phyloP scores from a whole-genome alignment of 176 grass and related monocot genomes.

The Tillandsia fasciculata region DNA sequence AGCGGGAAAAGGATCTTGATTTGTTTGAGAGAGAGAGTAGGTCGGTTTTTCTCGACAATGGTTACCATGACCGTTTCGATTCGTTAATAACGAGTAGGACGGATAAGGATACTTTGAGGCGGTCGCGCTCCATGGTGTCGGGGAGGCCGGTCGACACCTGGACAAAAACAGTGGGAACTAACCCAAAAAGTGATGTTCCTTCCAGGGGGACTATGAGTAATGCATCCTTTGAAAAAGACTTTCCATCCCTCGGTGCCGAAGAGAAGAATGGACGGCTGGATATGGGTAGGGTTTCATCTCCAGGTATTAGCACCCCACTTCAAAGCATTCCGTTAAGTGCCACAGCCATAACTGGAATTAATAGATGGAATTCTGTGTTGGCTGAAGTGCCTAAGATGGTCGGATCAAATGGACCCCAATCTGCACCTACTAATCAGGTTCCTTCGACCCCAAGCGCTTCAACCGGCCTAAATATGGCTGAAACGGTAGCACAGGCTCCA shows the following conservation, averaged over 20 bases:
- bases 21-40: slow-evolving; percentile 23
- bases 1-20: slow-evolving; percentile 28
- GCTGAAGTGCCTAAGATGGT: slow-evolving; percentile 27
- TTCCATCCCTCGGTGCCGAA: slow-evolving; percentile 30
- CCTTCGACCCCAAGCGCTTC: not conserved
- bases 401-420: slow-evolving; percentile 4
- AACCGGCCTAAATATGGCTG: slow-evolving; percentile 40
- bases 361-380: slow-evolving; percentile 31
- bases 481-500: slow-evolving; percentile 31
- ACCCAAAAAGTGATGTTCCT: slow-evolving; percentile 17
- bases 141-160: slow-evolving; percentile 19
- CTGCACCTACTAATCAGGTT: slow-evolving; percentile 5
- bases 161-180: slow-evolving; percentile 19
- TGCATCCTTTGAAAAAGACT: slow-evolving; percentile 37
- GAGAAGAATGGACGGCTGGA: slow-evolving; percentile 7
- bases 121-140: slow-evolving; percentile 29
- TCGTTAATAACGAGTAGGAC: not conserved
- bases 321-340: slow-evolving; percentile 22
- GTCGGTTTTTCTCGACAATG: slow-evolving; percentile 12
- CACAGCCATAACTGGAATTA: slow-evolving; percentile 17
- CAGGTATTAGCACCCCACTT: slow-evolving; percentile 26
- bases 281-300: slow-evolving; percentile 18
- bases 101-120: slow-evolving; percentile 23
- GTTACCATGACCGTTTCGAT: slow-evolving; percentile 27
- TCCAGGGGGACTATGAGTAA: slow-evolving; percentile 11